Conservation (phyloP, 768 basidiomycete species). For the Russula sp. region DNA sequence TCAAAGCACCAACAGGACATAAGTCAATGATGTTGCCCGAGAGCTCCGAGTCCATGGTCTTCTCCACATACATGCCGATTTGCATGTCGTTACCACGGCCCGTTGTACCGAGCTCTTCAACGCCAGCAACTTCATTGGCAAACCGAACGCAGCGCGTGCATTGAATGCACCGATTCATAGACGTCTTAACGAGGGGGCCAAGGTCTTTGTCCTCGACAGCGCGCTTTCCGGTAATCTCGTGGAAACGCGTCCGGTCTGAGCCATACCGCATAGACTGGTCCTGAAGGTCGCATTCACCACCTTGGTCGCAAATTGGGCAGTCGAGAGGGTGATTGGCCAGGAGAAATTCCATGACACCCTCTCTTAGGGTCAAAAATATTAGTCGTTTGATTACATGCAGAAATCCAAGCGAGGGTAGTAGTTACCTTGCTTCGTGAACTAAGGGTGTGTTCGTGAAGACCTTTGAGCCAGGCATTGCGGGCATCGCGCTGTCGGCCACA, state of each 20-base stretch:
- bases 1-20: constrained; percentile 96
- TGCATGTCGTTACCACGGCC: constrained; percentile 98
- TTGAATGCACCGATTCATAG: constrained; percentile 98
- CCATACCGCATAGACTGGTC: constrained; percentile 99
- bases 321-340: constrained; percentile 97
- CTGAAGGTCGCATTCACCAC: constrained; percentile 97
- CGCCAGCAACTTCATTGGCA: constrained; percentile 98
- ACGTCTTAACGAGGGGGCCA: constrained; percentile 96
- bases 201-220: constrained; percentile 98
- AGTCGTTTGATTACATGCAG: constrained; percentile 23
- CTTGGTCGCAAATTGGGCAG: constrained; percentile 98
- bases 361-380: constrained; percentile 37
- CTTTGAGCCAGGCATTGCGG: constrained; percentile 90
- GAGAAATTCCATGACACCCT: constrained; percentile 99
- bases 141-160: constrained; percentile 99
- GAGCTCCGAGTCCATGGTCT: constrained; percentile 94
- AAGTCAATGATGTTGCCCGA: constrained; percentile 96
- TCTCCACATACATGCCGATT: constrained; percentile 97
- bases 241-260: constrained; percentile 94
- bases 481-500: constrained; percentile 69
- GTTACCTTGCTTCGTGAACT: constrained; percentile 77
- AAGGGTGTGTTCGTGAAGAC: constrained; percentile 92
- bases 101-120: constrained; percentile 94
- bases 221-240: constrained; percentile 96
- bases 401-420: background rate